Percentiles rank a stretch among this genome's conserved stretches.
Evolutionary conservation across 2,329 filamentous ascomycete species (phyloP).

Genomic region (Orbilia oligospora): DNA sequence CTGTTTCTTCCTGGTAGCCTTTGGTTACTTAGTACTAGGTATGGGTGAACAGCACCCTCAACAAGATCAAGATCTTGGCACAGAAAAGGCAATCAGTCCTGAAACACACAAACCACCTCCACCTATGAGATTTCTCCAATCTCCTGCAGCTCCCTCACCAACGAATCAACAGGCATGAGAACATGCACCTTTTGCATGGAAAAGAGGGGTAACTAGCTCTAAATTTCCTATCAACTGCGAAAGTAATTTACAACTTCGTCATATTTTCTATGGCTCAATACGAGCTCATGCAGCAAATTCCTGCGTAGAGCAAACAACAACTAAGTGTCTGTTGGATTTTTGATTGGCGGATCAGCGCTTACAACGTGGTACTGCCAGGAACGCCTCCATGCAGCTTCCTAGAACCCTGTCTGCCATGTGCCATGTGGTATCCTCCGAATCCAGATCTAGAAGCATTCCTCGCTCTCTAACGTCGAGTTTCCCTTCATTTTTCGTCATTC

Average conservation of each 20-base stretch:
- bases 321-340: constrained; percentile 13
- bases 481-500: constrained; percentile 28
- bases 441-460: constrained; percentile 30
- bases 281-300: constrained; percentile 13
- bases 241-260: not conserved
- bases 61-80: not conserved
- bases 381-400: constrained; percentile 24
- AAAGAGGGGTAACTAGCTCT: constrained; percentile 22
- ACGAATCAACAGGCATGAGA: constrained; percentile 6
- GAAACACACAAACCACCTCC: constrained; percentile 63
- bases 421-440: constrained; percentile 50
- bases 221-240: not conserved
- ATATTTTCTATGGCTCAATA: constrained; percentile 11
- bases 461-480: constrained; percentile 12
- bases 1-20: not conserved
- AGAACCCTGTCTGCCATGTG: constrained; percentile 39
- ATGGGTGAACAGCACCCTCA: not conserved
- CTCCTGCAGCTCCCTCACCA: constrained; percentile 19
- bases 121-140: constrained; percentile 19
- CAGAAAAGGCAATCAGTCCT: constrained; percentile 23
- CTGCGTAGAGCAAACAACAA: constrained; percentile 24
- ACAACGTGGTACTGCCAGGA: constrained; percentile 30
- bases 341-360: constrained; percentile 16
- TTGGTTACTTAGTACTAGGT: no score
- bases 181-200: constrained; percentile 8